phyloP scores from a whole-genome alignment of 768 basidiomycete species.

The Amanita rimosa region DNA sequence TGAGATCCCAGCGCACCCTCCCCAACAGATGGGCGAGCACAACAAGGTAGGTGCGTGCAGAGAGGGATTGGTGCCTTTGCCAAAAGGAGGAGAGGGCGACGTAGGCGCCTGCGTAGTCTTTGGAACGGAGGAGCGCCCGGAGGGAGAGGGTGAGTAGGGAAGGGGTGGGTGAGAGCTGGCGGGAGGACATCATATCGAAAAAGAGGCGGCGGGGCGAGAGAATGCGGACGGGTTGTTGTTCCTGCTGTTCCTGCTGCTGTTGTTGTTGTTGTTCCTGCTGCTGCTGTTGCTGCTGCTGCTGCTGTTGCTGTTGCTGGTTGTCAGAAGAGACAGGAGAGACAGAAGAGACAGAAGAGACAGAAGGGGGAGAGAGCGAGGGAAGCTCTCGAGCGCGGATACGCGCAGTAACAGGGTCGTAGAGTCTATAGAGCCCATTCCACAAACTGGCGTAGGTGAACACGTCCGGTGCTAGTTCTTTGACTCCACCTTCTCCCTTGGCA shows the following conservation, averaged over 20 bases:
- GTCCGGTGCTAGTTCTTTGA: conserved; percentile 23
- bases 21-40: conserved; percentile 26
- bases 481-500: too few species aligned
- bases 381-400: neutral
- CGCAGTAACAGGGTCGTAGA: conserved; percentile 7
- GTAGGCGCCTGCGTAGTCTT: conserved; percentile 39
- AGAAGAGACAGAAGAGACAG: too few species aligned
- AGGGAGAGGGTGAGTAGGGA: conserved; percentile 30
- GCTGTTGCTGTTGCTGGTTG: too few species aligned
- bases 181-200: conserved; percentile 29
- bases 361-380: too few species aligned
- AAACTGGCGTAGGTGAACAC: conserved; percentile 31
- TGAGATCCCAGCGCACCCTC: conserved; percentile 16
- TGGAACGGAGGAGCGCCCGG: conserved; percentile 28
- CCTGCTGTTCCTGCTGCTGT: too few species aligned
- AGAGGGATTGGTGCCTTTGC: conserved; percentile 18
- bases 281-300: too few species aligned
- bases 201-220: conserved; percentile 30
- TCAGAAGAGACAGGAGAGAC: too few species aligned
- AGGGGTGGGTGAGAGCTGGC: conserved; percentile 14
- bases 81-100: conserved; percentile 23
- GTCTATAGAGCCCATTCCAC: conserved; percentile 21
- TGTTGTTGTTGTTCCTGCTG: too few species aligned
- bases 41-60: conserved; percentile 26
- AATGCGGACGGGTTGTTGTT: conserved; percentile 9